Evolutionary conservation across 148 eudicot genomes (phyloP), one percentile per base, ranked within the genome.

Genomic region (Amaranthus cruentus): DNA sequence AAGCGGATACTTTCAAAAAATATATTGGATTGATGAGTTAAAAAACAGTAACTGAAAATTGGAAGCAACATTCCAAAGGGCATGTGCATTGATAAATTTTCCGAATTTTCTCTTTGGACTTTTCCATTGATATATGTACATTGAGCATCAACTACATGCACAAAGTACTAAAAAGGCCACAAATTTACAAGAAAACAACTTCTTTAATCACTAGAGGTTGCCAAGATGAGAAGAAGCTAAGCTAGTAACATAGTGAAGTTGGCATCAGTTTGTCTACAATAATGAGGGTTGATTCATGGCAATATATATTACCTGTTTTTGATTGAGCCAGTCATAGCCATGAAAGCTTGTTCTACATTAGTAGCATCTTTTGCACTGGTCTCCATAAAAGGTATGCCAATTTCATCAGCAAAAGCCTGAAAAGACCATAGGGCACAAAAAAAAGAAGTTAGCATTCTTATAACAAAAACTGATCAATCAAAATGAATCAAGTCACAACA

Each of bases 381-480:
- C 84, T 89, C 94, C 82, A 89, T 68, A 65, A 89, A 89, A n/a
- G 94, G 87, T n/a, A 87, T 87, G 47, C 94, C 94, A 70, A 87
- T 81, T 76, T 89, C 94, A 87, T 87, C 91, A 58, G 91, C 94
- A 56, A 81, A 89, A 5, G 91, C 94, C 94, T 89, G 72, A 43
- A 69, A 69, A 59, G 28, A 71, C 51, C 6, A 58, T 54, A 42
- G 55, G 38, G 74, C 50, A 56, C 13, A 7, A 13, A 21, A 15
- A 15, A 50, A 6, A 73, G 55, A n/a, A 73, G 51, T 73, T 58
- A 65, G 71, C 2, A 8, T 72, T n/a, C 43, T 43, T 58, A 42
- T 15, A 2, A 28, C 38, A 69, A 47, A 43, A 69, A 21, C 59
- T 9, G 7, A 69, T 18, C 28, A 1, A 10, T 28, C n/a, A 46